Conservation (phyloP, 2,329 filamentous ascomycete genomes). For the Colletotrichum lindemuthianum region DNA sequence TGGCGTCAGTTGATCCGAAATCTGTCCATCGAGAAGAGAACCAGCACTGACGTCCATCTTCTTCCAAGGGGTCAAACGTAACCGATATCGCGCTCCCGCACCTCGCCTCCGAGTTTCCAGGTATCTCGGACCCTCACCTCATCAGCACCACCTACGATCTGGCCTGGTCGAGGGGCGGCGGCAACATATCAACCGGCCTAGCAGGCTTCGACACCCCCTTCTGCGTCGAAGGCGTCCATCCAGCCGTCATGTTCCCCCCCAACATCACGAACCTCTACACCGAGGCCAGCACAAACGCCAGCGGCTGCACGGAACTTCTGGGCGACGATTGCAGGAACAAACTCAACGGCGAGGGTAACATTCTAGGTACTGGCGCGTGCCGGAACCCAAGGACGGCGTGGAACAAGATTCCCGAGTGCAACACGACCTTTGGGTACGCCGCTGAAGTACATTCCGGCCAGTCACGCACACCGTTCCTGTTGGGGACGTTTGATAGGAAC, state of each 20-base stretch:
- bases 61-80: not conserved
- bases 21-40: no score
- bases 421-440: not conserved
- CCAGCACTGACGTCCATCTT: no score
- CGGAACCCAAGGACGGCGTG: not conserved
- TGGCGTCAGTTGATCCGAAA: no score
- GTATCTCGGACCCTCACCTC: not conserved
- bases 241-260: not conserved
- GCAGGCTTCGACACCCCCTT: not conserved
- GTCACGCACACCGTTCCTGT: no score
- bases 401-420: not conserved
- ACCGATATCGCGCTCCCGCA: not conserved
- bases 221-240: not conserved
- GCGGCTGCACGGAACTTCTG: not conserved
- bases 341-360: not conserved
- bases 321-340: not conserved
- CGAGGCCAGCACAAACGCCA: not conserved
- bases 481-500: no score
- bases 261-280: not conserved
- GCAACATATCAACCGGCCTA: not conserved
- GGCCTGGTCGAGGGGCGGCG: not conserved
- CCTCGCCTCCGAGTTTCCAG: not conserved
- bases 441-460: no score
- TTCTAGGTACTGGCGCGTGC: not conserved
- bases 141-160: not conserved